Evolutionary conservation across 139 green algal genomes (phyloP), one percentile per base, ranked within the genome.

Genomic region (Chlamydomonas sphaeroides): DNA sequence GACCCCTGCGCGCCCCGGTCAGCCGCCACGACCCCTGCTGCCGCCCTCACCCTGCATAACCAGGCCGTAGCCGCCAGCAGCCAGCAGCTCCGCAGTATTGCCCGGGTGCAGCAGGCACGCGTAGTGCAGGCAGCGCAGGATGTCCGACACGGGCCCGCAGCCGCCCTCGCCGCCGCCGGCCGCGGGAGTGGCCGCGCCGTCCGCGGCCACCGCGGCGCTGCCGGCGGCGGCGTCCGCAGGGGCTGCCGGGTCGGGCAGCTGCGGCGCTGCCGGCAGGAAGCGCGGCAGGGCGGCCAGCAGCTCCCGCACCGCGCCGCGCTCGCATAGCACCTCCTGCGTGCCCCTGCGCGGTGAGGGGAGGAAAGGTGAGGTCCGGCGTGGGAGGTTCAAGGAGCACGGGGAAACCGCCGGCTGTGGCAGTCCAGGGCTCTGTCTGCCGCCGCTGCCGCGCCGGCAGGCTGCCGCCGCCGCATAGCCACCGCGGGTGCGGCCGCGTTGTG

Each of bases 111-210:
- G 82, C 26, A 88, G 51, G 70, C 84, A 88, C 21, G 76, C 66
- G 68, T 83, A 88, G 53, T 88, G 84, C 41, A 88, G 78, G 30
- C 78, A 71, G 39, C 83, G 78, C 6, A 88, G 42, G 6, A 71
- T 68, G 62, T 86, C 84, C 6, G 84, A 68, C 2, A 88, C 76
- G 61, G 48, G 26, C 32, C 63, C 30, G 32, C n/a, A 6, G 42
- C 26, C 39, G 20, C 51, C 56, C 6, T 68, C 36, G 6, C 56
- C 36, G 1, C 18, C 59, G 11, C 10, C n/a, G 5, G 30, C 59
- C 30, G 17, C 72, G 14, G 56, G 36, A 2, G 4, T 5, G 14
- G 63, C 63, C 33, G 7, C 33, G 63, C 33, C 62, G 32, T 14
- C 33, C 4, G 8, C 14, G 33, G 14, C 63, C 21, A 33, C 63